Evolutionary conservation across 176 grass and related monocot genomes (phyloP).

Genomic region (Rhynchospora pubera): DNA sequence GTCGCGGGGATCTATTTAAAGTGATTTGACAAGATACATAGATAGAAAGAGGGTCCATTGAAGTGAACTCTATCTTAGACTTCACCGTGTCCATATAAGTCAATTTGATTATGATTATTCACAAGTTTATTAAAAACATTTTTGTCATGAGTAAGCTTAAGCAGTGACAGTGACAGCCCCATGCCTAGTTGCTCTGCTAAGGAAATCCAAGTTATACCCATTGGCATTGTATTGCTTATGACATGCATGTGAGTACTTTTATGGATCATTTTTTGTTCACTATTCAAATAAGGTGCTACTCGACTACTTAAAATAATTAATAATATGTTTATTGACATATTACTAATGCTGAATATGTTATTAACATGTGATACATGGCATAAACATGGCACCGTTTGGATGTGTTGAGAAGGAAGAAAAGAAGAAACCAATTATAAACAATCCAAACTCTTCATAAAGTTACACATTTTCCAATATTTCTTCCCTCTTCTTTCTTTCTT

Average conservation of each 20-base stretch:
- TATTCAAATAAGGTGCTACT: too few relatives aligned
- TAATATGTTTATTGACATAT: background rate
- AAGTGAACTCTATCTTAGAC: constrained; percentile 17
- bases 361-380: too few relatives aligned
- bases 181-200: constrained; percentile 3
- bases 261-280: background rate
- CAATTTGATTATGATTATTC: constrained; percentile 1
- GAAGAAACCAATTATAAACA: too few relatives aligned
- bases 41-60: background rate
- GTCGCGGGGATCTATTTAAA: background rate
- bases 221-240: background rate
- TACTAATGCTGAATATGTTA: background rate
- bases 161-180: background rate
- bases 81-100: background rate
- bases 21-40: constrained; percentile 15
- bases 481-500: too few relatives aligned
- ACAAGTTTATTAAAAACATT: background rate
- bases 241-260: background rate
- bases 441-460: too few relatives aligned
- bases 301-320: too few relatives aligned
- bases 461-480: too few relatives aligned
- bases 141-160: constrained; percentile 5
- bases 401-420: too few relatives aligned
- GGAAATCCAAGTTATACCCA: background rate
- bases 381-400: too few relatives aligned